Evolutionary conservation across 2,329 filamentous ascomycete species (phyloP).

Genomic region (Fusarium subtropicale): DNA sequence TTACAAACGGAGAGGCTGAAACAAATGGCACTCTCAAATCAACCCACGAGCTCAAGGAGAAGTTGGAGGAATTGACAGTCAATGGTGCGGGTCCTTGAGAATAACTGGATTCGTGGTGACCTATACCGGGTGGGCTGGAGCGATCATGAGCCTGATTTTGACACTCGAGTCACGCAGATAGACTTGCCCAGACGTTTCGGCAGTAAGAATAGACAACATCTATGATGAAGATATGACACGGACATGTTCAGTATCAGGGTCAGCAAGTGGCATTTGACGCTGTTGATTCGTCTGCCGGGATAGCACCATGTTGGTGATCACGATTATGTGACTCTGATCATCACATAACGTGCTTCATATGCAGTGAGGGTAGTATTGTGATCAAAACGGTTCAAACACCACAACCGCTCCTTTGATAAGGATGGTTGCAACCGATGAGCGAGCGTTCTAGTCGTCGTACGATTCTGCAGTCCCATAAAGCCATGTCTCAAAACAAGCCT

Average conservation of each 20-base stretch:
- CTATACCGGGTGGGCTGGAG: constrained; percentile 14
- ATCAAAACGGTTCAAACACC: constrained; percentile 12
- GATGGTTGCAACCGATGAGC: constrained; percentile 2
- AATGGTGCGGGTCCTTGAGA: constrained; percentile 36
- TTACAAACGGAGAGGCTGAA: constrained; percentile 22
- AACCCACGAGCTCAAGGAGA: constrained; percentile 31
- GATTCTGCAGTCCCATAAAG: constrained; percentile 34
- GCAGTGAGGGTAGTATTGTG: constrained; percentile 27
- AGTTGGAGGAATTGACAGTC: constrained; percentile 40
- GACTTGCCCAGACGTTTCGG: constrained; percentile 21
- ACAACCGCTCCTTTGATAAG: constrained; percentile 20
- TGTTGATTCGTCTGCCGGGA: neutral
- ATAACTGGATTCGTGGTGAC: constrained; percentile 11
- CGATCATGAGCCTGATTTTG: constrained; percentile 3
- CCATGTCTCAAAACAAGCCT: constrained; percentile 35
- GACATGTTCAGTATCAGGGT: neutral
- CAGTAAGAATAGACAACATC: constrained; percentile 1
- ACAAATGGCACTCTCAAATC: constrained; percentile 35
- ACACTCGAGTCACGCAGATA: neutral
- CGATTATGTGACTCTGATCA: constrained; percentile 4
- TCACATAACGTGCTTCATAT: constrained; percentile 4
- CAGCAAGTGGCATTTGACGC: neutral
- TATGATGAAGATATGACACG: constrained; percentile 6
- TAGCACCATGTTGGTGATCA: neutral
- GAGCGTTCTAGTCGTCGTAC: constrained; percentile 30